Percentiles rank a stretch among this genome's conserved stretches.
Evolutionary conservation across 768 basidiomycete genomes (phyloP).

Genomic region (Lyophyllum decastes): DNA sequence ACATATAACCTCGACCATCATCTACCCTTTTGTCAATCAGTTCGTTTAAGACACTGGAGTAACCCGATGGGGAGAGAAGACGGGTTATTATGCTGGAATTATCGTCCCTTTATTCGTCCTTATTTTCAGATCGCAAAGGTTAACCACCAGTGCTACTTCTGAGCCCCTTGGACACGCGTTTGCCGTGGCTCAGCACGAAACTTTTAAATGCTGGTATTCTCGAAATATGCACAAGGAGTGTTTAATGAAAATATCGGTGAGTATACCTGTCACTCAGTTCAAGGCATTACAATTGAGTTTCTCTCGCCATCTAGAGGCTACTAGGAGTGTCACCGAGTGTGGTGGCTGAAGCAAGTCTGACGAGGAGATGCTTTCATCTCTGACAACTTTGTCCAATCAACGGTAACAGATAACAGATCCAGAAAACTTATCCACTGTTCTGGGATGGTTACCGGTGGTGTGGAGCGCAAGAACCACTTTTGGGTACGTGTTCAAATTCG

Average conservation of each 20-base stretch:
- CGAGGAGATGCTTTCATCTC: too few relatives aligned
- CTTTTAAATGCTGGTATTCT: slow-evolving; percentile 30
- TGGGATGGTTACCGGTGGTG: slow-evolving; percentile 22
- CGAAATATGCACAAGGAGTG: slow-evolving; percentile 30
- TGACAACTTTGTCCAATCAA: not conserved
- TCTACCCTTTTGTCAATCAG: slow-evolving; percentile 48
- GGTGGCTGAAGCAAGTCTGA: slow-evolving; percentile 12
- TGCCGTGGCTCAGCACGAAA: slow-evolving; percentile 31
- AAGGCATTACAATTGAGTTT: not conserved
- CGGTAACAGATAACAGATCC: slow-evolving; percentile 15
- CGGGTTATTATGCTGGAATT: slow-evolving; percentile 50
- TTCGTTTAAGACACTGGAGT: slow-evolving; percentile 45
- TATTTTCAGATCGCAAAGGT: slow-evolving; percentile 35
- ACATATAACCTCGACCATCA: slow-evolving; percentile 32
- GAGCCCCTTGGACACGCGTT: slow-evolving; percentile 32
- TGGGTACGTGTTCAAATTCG: slow-evolving; percentile 19
- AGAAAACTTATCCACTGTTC: slow-evolving; percentile 10
- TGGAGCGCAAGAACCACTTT: slow-evolving; percentile 26
- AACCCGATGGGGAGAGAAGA: slow-evolving; percentile 42
- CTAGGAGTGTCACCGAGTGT: slow-evolving; percentile 16
- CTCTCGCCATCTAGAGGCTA: too few relatives aligned
- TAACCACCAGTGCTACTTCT: slow-evolving; percentile 34
- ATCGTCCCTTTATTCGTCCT: slow-evolving; percentile 30
- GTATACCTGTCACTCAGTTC: not conserved
- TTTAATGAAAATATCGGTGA: slow-evolving; percentile 27